phyloP scores from a whole-genome alignment of 371 early-diverging fungal genomes.

The Lichtheimia ornata region DNA sequence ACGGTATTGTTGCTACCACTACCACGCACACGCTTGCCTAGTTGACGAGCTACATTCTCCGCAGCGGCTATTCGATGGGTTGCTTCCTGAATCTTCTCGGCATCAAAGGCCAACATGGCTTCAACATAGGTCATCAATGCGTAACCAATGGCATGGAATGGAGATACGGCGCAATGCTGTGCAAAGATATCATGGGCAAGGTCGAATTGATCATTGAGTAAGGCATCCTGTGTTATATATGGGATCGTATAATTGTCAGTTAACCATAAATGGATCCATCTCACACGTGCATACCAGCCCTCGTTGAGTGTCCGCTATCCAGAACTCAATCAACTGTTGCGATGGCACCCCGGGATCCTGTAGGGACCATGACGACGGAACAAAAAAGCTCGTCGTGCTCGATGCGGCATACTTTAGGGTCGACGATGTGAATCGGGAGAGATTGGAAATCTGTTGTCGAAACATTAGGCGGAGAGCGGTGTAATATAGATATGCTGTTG shows the following conservation, averaged over 20 bases:
- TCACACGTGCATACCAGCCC: conserved; percentile 40
- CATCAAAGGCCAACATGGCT: conserved; percentile 50
- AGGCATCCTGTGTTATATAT: conserved; percentile 32
- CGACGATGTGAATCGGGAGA: conserved; percentile 38
- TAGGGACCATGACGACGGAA: conserved; percentile 19
- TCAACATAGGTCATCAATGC: conserved; percentile 52
- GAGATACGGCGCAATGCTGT: conserved; percentile 42
- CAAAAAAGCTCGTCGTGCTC: conserved; percentile 27
- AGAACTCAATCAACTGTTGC: conserved; percentile 32
- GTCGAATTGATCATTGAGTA: conserved; percentile 51
- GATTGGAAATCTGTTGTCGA: conserved; percentile 39
- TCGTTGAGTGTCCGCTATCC: conserved; percentile 46
- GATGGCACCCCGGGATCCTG: conserved; percentile 35
- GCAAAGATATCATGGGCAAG: conserved; percentile 38
- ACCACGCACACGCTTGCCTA: conserved; percentile 30
- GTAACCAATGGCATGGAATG: conserved; percentile 53
- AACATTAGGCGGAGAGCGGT: conserved; percentile 21
- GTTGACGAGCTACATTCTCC: conserved; percentile 34
- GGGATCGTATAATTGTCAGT: conserved; percentile 3
- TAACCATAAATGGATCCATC: not conserved
- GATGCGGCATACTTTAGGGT: conserved; percentile 44
- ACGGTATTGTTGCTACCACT: conserved; percentile 21
- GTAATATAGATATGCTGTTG: too few species aligned
- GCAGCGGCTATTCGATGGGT: conserved; percentile 41
- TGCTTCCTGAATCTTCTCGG: conserved; percentile 40